Evolutionary conservation across 2,329 filamentous ascomycete species (phyloP).

Genomic region (Pyrenophora seminiperda): DNA sequence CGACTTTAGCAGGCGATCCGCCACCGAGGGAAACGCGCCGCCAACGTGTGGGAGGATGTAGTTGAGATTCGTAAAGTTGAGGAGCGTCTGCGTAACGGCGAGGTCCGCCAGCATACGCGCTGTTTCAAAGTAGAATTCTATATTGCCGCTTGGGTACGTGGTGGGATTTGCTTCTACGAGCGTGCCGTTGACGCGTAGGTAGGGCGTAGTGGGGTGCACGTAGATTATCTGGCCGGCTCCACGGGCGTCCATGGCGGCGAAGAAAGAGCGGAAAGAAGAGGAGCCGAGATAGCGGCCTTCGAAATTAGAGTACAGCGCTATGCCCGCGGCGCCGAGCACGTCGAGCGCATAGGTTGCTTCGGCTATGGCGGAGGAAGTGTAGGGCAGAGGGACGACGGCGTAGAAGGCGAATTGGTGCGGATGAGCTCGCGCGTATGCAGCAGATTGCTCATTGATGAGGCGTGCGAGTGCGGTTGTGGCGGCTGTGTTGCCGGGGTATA

Average conservation of each 20-base stretch:
- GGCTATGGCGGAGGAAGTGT: not conserved
- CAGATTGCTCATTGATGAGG: constrained; percentile 14
- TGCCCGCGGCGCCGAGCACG: constrained; percentile 1
- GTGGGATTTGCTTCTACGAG: constrained; percentile 8
- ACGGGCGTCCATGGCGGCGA: constrained; percentile 4
- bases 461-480: constrained; percentile 10
- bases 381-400: constrained; percentile 14
- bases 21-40: constrained; percentile 12
- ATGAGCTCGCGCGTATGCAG: constrained; percentile 2
- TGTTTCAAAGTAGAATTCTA: constrained; percentile 20
- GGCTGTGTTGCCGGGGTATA: constrained; percentile 1
- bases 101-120: constrained; percentile 14
- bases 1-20: constrained; percentile 4
- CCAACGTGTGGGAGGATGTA: constrained; percentile 16
- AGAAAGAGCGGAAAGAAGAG: constrained; percentile 6
- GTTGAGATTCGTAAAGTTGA: constrained; percentile 16
- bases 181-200: not conserved
- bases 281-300: constrained; percentile 12
- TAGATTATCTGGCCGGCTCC: constrained; percentile 7
- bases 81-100: constrained; percentile 4
- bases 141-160: constrained; percentile 4
- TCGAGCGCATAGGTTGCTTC: constrained; percentile 9
- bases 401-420: constrained; percentile 15
- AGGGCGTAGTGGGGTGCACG: constrained; percentile 11
- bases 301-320: constrained; percentile 15